phyloP scores from a whole-genome alignment of 257 asterid species.

The Fraxinus cuspidata region DNA sequence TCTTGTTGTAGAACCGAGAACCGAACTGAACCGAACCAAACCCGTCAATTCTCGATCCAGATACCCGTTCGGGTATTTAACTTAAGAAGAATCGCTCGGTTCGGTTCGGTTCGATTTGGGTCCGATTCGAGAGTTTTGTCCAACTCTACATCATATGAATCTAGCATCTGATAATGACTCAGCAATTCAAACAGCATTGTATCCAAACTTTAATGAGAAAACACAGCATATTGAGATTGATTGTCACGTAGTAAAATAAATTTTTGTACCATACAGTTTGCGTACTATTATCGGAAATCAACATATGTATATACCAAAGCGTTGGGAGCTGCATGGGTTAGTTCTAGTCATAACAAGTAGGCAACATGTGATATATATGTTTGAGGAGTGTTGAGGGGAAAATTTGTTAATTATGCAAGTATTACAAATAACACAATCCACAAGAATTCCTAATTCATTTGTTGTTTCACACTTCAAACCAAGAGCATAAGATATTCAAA shows the following conservation, averaged over 20 bases:
- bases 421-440: background rate
- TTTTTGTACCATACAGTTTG: background rate
- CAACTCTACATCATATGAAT: too few relatives aligned
- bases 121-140: too few relatives aligned
- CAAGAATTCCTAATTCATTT: background rate
- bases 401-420: background rate
- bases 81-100: too few relatives aligned
- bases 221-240: background rate
- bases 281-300: background rate
- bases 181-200: background rate
- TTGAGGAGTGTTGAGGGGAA: background rate
- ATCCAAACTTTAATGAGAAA: background rate
- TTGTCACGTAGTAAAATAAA: background rate
- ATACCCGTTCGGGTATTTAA: too few relatives aligned
- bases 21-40: too few relatives aligned
- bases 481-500: background rate
- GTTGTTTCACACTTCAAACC: background rate
- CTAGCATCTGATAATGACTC: background rate
- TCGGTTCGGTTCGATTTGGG: too few relatives aligned
- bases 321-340: background rate
- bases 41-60: too few relatives aligned
- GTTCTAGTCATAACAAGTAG: background rate
- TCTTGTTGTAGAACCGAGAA: too few relatives aligned
- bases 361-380: background rate
- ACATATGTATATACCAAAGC: background rate